Evolutionary conservation across 2,329 filamentous ascomycete species (phyloP), one percentile per base, ranked within the genome.

Genomic region (Aspergillus persii): DNA sequence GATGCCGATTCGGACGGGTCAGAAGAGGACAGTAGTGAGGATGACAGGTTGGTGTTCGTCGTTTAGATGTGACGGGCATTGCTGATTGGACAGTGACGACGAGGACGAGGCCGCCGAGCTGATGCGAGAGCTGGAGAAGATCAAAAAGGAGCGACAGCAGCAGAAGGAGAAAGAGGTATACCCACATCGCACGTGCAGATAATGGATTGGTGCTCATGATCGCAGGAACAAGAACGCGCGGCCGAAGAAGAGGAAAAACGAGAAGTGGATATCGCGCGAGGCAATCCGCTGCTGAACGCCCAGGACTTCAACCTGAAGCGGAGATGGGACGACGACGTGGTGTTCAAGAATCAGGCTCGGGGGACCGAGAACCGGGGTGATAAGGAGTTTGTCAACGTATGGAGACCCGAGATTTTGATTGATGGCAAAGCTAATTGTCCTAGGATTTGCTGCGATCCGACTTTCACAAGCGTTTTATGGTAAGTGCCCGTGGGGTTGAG

Each of bases 401-500:
- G 87, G 11, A 8, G 18, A 5, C 29, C 8, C 6, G 5, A 27
- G 41, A 23, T 3, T 11, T 27, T 9, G 18, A 33, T n/a, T 52
- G 18, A 11, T 31, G 51, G 50, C 63, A 66, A 56, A 67, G 58
- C 61, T 69, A 61, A 69, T 47, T n/a, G 23, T 8, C 54, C 26
- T 47, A 91, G 88, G 90, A 98, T 77, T 82, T 96, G 71, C 80
- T 98, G 63, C 88, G 94, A 62, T 97, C 92, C 31, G 95, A 99
- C 77, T 99, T 99, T 76, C 95, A 99, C 81, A 95, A 93, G 79
- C 88, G 92, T 63, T 99, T 99, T 76, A 99, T 99, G 95, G 83
- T 84, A 75, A 60, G 71, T 63, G 61, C 18, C 4, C 27, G 11
- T 18, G 8, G 7, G 15, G 2, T 48, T 31, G 23, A 47, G 30